Evolutionary conservation across 2,329 filamentous ascomycete species (phyloP).

Genomic region (Trichoderma sp.): DNA sequence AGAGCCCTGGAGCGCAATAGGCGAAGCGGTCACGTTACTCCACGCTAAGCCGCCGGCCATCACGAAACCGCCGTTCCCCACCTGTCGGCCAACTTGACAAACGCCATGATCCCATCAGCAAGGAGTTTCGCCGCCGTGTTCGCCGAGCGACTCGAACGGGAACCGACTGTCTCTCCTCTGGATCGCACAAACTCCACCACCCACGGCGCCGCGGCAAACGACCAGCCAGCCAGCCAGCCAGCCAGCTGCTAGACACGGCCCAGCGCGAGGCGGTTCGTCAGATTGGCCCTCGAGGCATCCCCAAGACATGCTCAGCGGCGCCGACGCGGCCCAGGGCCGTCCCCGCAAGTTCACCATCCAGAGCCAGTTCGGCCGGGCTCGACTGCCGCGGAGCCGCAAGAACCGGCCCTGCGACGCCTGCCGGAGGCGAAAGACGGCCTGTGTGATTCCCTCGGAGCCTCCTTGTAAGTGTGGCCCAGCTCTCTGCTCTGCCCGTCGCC

Average conservation of each 20-base stretch:
- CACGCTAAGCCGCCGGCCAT: not conserved
- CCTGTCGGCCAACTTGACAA: constrained; percentile 7
- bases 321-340: constrained; percentile 10
- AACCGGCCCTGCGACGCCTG: constrained; percentile 46
- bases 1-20: not conserved
- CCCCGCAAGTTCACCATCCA: constrained; percentile 41
- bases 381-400: constrained; percentile 43
- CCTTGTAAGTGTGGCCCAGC: constrained; percentile 38
- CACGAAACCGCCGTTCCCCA: not conserved
- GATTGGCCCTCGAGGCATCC: not conserved
- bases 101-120: not conserved
- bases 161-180: not conserved
- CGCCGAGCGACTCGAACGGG: not conserved
- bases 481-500: not conserved
- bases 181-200: constrained; percentile 10
- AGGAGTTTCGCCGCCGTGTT: constrained; percentile 8
- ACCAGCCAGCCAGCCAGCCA: constrained; percentile 3
- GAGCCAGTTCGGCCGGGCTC: constrained; percentile 40
- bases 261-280: not conserved
- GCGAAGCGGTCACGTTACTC: constrained; percentile 15
- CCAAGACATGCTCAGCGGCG: constrained; percentile 9
- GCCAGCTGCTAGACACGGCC: not conserved
- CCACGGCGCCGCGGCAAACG: constrained; percentile 3
- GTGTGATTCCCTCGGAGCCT: constrained; percentile 42
- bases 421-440: constrained; percentile 45